Conservation (phyloP, 306 rosid genomes). For the Leucaena leucocephala region DNA sequence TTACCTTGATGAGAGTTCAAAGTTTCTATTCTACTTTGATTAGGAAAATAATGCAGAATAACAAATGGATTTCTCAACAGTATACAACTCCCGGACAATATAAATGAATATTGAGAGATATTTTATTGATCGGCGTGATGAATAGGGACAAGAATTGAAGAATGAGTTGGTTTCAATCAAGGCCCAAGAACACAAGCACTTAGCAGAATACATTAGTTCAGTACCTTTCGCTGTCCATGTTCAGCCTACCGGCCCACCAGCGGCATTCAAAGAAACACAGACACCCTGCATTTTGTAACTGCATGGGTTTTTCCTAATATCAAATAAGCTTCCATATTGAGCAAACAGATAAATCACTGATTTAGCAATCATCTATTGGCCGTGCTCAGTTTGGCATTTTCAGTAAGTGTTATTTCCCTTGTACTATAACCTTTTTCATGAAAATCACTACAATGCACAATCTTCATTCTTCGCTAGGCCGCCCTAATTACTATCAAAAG, state of each 20-base stretch:
- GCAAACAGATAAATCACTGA: neutral
- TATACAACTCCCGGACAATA: neutral
- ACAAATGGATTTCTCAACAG: neutral
- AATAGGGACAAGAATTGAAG: neutral
- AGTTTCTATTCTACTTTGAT: neutral
- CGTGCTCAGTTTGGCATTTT: neutral
- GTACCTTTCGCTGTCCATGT: neutral
- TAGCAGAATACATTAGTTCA: neutral
- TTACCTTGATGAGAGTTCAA: neutral
- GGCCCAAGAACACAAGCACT: neutral
- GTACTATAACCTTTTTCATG: constrained; percentile 6
- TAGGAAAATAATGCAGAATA: constrained; percentile 2
- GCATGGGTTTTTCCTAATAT: neutral
- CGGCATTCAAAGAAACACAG: neutral
- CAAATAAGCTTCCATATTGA: neutral
- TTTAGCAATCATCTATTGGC: constrained; percentile 13
- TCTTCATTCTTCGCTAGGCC: neutral
- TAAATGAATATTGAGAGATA: constrained; percentile 1
- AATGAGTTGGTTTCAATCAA: constrained; percentile 2
- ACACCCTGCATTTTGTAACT: neutral
- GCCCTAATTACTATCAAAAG: neutral
- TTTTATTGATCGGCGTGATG: neutral
- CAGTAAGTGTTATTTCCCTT: neutral
- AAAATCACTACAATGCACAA: constrained; percentile 14
- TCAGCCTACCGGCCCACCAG: neutral